Evolutionary conservation across 2,329 filamentous ascomycete species (phyloP), one percentile per base, ranked within the genome.

Genomic region (Ophiocordyceps australis): DNA sequence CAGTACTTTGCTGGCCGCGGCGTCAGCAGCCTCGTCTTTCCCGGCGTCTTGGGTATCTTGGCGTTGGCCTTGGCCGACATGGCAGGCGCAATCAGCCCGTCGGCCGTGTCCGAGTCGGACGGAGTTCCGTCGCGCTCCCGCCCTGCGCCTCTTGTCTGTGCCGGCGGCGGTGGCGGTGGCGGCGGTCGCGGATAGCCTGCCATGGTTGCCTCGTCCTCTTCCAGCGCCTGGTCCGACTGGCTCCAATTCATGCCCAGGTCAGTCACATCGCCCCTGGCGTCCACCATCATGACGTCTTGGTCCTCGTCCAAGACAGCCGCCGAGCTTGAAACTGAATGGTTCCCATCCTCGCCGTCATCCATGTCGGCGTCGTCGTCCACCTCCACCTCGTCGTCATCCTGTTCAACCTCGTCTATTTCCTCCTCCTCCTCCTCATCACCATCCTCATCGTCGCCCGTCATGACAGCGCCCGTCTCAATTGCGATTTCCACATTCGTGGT

Each of bases 41-140:
- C 68, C 1, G 83, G 85, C 0, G 89, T 95, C 43, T 76, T 78
- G 5, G 89, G 89, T 14, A 95, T 75, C 9, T 75, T 67, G 17
- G 78, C 50, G 31, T 73, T 72, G 4, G 66, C 62, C 41, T 75
- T 77, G 14, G 65, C 58, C 39, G 69, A 73, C 9, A 70, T 59
- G 1, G 56, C 59, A 4, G 69, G 58, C 4, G 70, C 64, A 27
- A 75, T 72, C 21, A 76, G 54, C 23, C 72, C 66, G 34, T 77
- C 74, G 9, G 41, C 45, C 19, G 70, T 76, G 38, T 82, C 76
- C 4, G 75, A 79, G 38, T 80, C 76, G 3, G 74, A 77, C 4
- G 74, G 71, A 5, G 74, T 79, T 14, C 68, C 57, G 35, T 72
- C 72, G 32, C 65, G 62, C 31, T 74, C 65, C 32, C 60, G 53